A percentile compares a stretch with the other conserved stretches of the same genome.
These are phyloP conservation scores for Paecilomyces formosus DNA, from an alignment of 2,329 filamentous ascomycete genomes.

Conservation along the genomic window DNA sequence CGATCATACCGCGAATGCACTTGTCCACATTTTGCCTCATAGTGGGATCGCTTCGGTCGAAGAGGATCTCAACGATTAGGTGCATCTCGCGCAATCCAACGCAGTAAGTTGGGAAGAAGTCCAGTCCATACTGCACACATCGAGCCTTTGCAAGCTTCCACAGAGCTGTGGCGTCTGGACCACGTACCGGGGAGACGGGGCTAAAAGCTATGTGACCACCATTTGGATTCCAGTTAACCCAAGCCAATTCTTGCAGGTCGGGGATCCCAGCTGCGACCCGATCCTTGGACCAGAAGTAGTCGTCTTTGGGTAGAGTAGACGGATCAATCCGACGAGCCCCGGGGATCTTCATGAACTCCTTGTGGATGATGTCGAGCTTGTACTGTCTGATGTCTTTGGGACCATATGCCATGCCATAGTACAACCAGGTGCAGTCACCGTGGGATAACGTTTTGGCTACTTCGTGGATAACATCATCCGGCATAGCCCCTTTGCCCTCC, in stretches of 20 bases:
- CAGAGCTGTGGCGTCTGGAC: slow-evolving; percentile 33
- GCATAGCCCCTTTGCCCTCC: slow-evolving; percentile 23
- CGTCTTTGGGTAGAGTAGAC: slow-evolving; percentile 22
- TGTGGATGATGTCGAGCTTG: slow-evolving; percentile 21
- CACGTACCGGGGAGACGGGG: slow-evolving; percentile 39
- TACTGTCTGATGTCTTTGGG: slow-evolving; percentile 25
- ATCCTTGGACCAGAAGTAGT: slow-evolving; percentile 25
- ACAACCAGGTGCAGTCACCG: slow-evolving; percentile 29
- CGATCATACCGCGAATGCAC: slow-evolving; percentile 5
- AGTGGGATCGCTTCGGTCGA: slow-evolving; percentile 5
- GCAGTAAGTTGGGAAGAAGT: slow-evolving; percentile 35
- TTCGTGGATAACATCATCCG: slow-evolving; percentile 22
- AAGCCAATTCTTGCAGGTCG: slow-evolving; percentile 33
- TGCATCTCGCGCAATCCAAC: slow-evolving; percentile 41
- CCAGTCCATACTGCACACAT: slow-evolving; percentile 30
- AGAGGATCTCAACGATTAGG: slow-evolving; percentile 14
- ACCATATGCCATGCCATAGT: slow-evolving; percentile 30
- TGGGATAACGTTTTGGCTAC: slow-evolving; percentile 19
- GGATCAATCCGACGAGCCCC: slow-evolving; percentile 30
- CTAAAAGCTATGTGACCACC: slow-evolving; percentile 39
- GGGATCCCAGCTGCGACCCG: slow-evolving; percentile 28
- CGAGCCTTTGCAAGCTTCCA: slow-evolving; percentile 27
- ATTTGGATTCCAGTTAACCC: slow-evolving; percentile 39
- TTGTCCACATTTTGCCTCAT: slow-evolving; percentile 2
- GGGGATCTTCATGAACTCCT: slow-evolving; percentile 24